phyloP scores from a whole-genome alignment of 1,284 basidiomycete genomes.

The Anthracocystis walkeri region DNA sequence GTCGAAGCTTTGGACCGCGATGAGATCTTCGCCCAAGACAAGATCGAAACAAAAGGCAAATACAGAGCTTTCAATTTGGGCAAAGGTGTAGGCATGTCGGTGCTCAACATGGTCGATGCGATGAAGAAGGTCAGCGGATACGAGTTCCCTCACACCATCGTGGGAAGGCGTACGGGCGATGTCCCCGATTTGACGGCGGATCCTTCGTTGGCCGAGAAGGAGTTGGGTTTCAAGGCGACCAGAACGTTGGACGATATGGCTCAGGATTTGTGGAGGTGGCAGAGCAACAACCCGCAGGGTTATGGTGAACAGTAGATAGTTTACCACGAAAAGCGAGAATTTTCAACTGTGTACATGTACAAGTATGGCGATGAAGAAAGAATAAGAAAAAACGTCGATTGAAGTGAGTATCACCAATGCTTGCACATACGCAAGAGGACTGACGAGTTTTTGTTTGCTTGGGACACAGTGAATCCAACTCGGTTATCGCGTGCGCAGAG shows the following conservation, averaged over 20 bases:
- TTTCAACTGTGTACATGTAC: too few species aligned
- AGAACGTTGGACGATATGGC: constrained; percentile 63
- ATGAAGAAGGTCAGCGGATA: constrained; percentile 94
- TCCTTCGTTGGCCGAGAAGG: constrained; percentile 88
- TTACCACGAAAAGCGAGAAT: too few species aligned
- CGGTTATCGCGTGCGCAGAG: too few species aligned
- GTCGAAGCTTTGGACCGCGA: constrained; percentile 83
- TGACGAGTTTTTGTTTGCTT: too few species aligned
- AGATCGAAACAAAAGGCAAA: constrained; percentile 71
- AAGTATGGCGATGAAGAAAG: neutral
- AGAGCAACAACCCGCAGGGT: constrained; percentile 71
- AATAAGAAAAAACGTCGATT: too few species aligned
- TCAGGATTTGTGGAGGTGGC: constrained; percentile 69
- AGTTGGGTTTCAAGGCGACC: constrained; percentile 91
- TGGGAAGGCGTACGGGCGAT: constrained; percentile 88
- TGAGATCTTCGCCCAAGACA: constrained; percentile 72
- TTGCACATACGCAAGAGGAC: too few species aligned
- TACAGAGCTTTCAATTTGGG: constrained; percentile 98
- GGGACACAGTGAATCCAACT: too few species aligned
- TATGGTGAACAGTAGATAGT: constrained; percentile 62
- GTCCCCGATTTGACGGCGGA: constrained; percentile 97
- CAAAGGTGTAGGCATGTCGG: constrained; percentile 90
- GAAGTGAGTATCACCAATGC: too few species aligned
- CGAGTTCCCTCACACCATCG: constrained; percentile 81
- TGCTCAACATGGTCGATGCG: constrained; percentile 92